phyloP scores from a whole-genome alignment of 805 yeast genomes.

The Myxozyma neglecta region DNA sequence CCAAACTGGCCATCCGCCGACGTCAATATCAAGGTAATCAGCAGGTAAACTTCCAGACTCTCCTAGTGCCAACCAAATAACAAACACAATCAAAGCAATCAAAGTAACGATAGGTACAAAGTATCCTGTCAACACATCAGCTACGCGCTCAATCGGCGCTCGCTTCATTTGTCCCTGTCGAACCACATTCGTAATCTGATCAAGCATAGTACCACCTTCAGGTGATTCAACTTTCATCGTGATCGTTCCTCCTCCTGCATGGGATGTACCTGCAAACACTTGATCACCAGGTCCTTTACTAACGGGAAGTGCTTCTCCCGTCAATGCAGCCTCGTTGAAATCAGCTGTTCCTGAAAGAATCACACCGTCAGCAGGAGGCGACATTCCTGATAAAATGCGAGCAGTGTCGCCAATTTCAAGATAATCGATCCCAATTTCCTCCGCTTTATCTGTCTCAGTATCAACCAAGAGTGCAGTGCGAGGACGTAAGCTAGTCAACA shows the following conservation, averaged over 20 bases:
- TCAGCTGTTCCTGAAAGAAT: conserved; percentile 71
- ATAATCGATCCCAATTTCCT: conserved; percentile 39
- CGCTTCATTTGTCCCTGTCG: conserved; percentile 70
- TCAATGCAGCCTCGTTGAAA: conserved; percentile 84
- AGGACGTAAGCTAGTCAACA: conserved; percentile 54
- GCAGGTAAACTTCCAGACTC: conserved; percentile 54
- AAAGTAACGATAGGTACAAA: conserved; percentile 70
- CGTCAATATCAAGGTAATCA: conserved; percentile 58
- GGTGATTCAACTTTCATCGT: conserved; percentile 57
- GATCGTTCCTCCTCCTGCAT: conserved; percentile 56
- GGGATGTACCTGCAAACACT: conserved; percentile 70
- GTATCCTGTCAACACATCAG: conserved; percentile 65
- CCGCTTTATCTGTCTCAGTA: conserved; percentile 28
- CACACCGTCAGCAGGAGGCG: conserved; percentile 74
- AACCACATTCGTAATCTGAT: conserved; percentile 67
- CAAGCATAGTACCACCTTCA: conserved; percentile 65
- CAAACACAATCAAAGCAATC: conserved; percentile 64
- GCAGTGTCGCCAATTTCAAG: conserved; percentile 89
- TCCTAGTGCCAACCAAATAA: conserved; percentile 65
- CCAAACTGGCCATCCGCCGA: conserved; percentile 79
- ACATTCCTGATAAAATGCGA: conserved; percentile 42
- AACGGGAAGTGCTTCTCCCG: conserved; percentile 77
- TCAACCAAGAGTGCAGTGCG: conserved; percentile 50
- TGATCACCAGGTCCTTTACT: conserved; percentile 60
- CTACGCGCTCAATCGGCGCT: conserved; percentile 71